Percentiles rank a stretch among this genome's conserved stretches.
These are phyloP conservation scores for Lichtheimia corymbifera DNA, from an alignment of 371 early-diverging fungal genomes.

Conservation along the genomic window DNA sequence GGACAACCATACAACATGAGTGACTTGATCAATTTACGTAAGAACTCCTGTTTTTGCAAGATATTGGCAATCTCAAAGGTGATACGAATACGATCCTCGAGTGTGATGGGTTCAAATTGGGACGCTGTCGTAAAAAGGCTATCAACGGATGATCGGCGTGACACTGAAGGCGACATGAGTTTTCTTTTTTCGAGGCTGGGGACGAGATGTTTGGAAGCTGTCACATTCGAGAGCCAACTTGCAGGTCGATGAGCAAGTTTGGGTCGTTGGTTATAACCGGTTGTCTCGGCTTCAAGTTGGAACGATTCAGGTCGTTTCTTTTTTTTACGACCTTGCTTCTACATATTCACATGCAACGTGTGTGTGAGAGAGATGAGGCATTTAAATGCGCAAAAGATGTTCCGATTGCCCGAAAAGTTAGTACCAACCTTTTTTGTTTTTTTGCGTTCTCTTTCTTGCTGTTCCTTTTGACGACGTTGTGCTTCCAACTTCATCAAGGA, in stretches of 20 bases:
- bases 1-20: slow-evolving; percentile 64
- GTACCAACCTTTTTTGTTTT: slow-evolving; percentile 17
- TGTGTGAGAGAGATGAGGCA: slow-evolving; percentile 10
- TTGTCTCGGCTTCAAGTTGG: background rate
- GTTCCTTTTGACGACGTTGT: slow-evolving; percentile 16
- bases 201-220: slow-evolving; percentile 38
- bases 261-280: slow-evolving; percentile 22
- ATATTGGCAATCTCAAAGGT: slow-evolving; percentile 64
- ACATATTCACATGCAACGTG: slow-evolving; percentile 8
- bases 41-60: slow-evolving; percentile 59
- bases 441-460: background rate
- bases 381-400: background rate
- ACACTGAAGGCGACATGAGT: slow-evolving; percentile 26
- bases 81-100: slow-evolving; percentile 58
- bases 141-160: slow-evolving; percentile 35
- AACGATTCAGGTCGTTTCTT: slow-evolving; percentile 18
- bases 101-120: slow-evolving; percentile 50
- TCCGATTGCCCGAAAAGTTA: background rate
- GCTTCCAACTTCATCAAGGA: slow-evolving; percentile 44
- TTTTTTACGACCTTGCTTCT: slow-evolving; percentile 13
- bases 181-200: slow-evolving; percentile 43
- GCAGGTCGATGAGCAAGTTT: slow-evolving; percentile 31
- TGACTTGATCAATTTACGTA: slow-evolving; percentile 54
- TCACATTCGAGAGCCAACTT: slow-evolving; percentile 43
- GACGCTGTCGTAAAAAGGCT: slow-evolving; percentile 51